Evolutionary conservation across 1,139 yeast species (phyloP), one percentile per base, ranked within the genome.

Genomic region (Yamadazyma songkhlaensis): DNA sequence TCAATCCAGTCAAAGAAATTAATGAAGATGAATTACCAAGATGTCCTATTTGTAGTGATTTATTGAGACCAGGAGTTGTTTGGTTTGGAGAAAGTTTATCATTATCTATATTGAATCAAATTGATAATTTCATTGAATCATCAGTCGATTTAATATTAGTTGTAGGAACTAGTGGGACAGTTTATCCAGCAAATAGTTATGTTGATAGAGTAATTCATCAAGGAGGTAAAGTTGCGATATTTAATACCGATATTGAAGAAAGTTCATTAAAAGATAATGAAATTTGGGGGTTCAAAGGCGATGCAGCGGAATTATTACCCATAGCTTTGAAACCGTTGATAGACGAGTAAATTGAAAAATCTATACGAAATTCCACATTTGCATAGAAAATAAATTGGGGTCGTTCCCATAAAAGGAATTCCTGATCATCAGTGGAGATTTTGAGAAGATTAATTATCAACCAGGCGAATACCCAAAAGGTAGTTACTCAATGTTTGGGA

Each of bases 31-130:
- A 80, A 2, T 65, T 87, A n/a, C 96, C 96, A 1, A 70, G 57
- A 32, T 89, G 97, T 54, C 95, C 96, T 0, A 62, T 64, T 8
- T 88, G 97, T 53, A 57, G 64, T 9, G 60, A 49, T 23, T 56
- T 85, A 15, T 59, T 88, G 39, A 67, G 96, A 21, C 96, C 97
- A 0, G 96, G 94, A 0, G 94, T 89, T 5, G 92, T 87, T 3
- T 88, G 96, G 96, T 87, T 84, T 60, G 96, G 96, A 4, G 97
- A 88, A 57, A 73, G 88, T 9, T 62, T 88, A 34, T 87, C 95
- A 1, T 59, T 85, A 40, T 63, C 63, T 34, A 72, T 72, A 9
- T 72, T 88, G 40, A 81, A 80, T 43, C 62, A 63, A 28, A 86
- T 88, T 4, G 96, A 88, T 60, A 77, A 74, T 33, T 88, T 84